Percentiles rank a stretch among this genome's conserved stretches.
Evolutionary conservation across 768 basidiomycete species (phyloP).

Genomic region (Ramaria sp.): DNA sequence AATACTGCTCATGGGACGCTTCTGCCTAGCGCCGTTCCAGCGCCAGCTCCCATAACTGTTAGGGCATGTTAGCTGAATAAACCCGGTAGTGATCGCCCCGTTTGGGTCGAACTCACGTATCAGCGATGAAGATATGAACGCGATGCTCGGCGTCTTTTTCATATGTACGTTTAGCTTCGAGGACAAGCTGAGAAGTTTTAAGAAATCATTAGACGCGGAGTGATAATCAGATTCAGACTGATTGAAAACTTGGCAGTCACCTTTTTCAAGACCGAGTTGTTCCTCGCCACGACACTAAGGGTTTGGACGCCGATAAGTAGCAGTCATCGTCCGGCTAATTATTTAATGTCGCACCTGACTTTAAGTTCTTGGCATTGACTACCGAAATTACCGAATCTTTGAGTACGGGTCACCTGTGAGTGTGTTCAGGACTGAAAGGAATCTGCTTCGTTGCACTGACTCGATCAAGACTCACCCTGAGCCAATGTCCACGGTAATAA

Average conservation of each 20-base stretch:
- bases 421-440: slow-evolving; percentile 15
- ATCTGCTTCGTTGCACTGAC: slow-evolving; percentile 4
- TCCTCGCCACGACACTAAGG: slow-evolving; percentile 73
- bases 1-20: slow-evolving; percentile 87
- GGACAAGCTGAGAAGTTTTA: slow-evolving; percentile 37
- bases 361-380: slow-evolving; percentile 62
- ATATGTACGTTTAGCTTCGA: slow-evolving; percentile 82
- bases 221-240: not conserved
- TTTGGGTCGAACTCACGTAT: slow-evolving; percentile 49
- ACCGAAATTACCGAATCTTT: slow-evolving; percentile 62
- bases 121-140: slow-evolving; percentile 82
- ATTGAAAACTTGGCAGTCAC: not conserved
- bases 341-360: slow-evolving; percentile 48
- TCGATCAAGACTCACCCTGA: slow-evolving; percentile 42
- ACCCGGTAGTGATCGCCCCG: slow-evolving; percentile 10
- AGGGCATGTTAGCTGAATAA: slow-evolving; percentile 9
- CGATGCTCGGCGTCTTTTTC: slow-evolving; percentile 88
- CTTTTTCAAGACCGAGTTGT: slow-evolving; percentile 78
- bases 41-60: slow-evolving; percentile 73
- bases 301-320: not conserved
- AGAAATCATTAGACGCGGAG: not conserved
- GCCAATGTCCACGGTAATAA: slow-evolving; percentile 84
- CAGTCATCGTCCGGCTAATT: slow-evolving; percentile 11
- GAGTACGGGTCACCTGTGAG: slow-evolving; percentile 65
- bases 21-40: slow-evolving; percentile 82